Base-by-base conservation (phyloP, 1,284 basidiomycete genomes). In the Ganoderma meredithae region DNA sequence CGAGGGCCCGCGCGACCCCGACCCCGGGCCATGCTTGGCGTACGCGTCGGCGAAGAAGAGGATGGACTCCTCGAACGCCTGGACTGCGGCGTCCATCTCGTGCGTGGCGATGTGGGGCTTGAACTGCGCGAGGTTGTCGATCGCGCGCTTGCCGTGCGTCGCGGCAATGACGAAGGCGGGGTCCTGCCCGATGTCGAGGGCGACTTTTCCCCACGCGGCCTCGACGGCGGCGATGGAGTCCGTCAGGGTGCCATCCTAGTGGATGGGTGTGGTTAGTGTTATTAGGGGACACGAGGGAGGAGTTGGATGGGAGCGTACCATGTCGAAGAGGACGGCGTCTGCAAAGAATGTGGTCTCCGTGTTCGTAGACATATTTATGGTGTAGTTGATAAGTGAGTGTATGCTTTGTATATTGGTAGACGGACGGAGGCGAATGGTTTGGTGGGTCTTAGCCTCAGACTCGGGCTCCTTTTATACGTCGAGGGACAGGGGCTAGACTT, bases 221-320 rank as follows among this genome's bases (percentile, higher is more conserved):
- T 94, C 92, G 70, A 93, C 91, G 12, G 92, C 92, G 33, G 88
- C 82, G 76, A 93, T 92, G 40, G 90, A 92, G 76, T 92, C 90
- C 62, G 91, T 92, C 63, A 93, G 81, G 9, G 90, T 92, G 55
- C 90, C 90, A 75, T 91, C 89, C 89, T 90, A 71, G 6, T 53
- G 52, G 3, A 85, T 86, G 0, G 78, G 78, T 5, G 1, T 83
- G 79, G 0, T 79, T 76, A 0, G 85, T 85, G 56, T 78, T n/a
- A n/a, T n/a, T n/a, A n/a, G n/a, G 80, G 19, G 84, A 83, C 68
- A 81, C 79, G 59, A 75, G 2, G 12, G 10, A 44, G 9, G 22
- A 56, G 55, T 47, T 27, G 22, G 49, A 55, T 59, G 47, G 25
- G 31, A 10, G 80, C 85, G 69, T 74, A 89, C 90, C 90, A 92